Conservation (phyloP, 2,329 filamentous ascomycete genomes). For the Penicillium italicum region DNA sequence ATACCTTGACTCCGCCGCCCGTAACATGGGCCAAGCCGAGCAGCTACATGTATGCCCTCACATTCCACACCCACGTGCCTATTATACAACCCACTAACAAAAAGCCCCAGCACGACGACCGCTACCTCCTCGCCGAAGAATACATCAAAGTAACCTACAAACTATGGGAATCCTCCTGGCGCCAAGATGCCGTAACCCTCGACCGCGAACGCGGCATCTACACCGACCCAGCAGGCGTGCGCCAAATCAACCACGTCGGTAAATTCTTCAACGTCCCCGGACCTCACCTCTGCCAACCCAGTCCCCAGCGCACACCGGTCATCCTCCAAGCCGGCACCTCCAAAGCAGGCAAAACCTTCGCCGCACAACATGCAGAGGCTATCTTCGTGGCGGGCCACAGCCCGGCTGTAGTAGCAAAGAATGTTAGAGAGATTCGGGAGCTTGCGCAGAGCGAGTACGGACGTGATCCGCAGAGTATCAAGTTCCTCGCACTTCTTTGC, state of each 20-base stretch:
- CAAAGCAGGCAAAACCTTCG: constrained; percentile 62
- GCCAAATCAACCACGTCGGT: constrained; percentile 63
- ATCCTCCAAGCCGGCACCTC: constrained; percentile 69
- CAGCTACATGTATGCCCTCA: constrained; percentile 44
- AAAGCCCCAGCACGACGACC: constrained; percentile 56
- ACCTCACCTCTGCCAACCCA: constrained; percentile 63
- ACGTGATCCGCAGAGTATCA: constrained; percentile 59
- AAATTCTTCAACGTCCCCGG: constrained; percentile 63
- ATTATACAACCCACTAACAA: background rate
- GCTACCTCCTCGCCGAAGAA: constrained; percentile 62
- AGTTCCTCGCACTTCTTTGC: constrained; percentile 64
- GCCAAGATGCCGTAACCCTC: constrained; percentile 61
- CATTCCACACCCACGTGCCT: background rate
- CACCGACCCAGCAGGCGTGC: constrained; percentile 55
- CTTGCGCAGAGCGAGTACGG: constrained; percentile 52
- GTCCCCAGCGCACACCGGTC: constrained; percentile 65
- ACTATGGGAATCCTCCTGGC: constrained; percentile 64
- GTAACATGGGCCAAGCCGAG: constrained; percentile 57
- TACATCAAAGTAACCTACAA: constrained; percentile 65
- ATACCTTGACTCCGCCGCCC: constrained; percentile 64
- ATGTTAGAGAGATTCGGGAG: constrained; percentile 60
- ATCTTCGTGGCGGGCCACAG: constrained; percentile 67
- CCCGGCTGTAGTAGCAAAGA: constrained; percentile 58
- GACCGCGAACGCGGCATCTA: constrained; percentile 60
- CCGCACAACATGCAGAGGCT: constrained; percentile 66